These are phyloP conservation scores for Closterium sp. DNA, from an alignment of 139 green algal species.

Conservation along the genomic window DNA sequence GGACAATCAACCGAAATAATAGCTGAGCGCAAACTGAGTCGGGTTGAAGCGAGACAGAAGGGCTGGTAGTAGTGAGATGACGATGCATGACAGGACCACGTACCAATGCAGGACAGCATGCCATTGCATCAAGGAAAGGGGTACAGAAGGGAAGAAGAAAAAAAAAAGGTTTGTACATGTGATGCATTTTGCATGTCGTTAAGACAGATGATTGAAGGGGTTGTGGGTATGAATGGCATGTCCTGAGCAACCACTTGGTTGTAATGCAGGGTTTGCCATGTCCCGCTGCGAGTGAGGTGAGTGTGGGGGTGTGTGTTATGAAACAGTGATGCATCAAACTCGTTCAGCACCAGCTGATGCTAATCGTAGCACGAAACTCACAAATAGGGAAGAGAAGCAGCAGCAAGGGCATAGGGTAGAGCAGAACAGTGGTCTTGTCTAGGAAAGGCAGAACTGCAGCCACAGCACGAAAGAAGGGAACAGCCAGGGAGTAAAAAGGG, in stretches of 20 bases:
- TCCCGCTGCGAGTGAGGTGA: too few species aligned
- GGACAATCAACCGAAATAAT: slow-evolving; percentile 20
- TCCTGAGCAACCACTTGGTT: too few species aligned
- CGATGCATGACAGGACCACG: neutral
- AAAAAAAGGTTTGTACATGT: too few species aligned
- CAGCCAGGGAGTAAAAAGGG: too few species aligned
- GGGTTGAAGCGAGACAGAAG: slow-evolving; percentile 35
- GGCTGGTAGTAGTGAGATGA: neutral
- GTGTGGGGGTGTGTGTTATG: too few species aligned
- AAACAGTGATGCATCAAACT: too few species aligned
- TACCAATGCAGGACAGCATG: too few species aligned
- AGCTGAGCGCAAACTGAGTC: slow-evolving; percentile 20
- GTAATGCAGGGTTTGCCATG: too few species aligned
- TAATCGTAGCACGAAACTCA: neutral
- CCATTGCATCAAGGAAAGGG: neutral
- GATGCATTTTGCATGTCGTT: too few species aligned
- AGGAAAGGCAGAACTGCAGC: slow-evolving; percentile 51
- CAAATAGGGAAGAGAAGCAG: slow-evolving; percentile 68
- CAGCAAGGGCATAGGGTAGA: slow-evolving; percentile 81
- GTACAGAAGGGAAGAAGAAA: too few species aligned
- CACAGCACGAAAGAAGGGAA: neutral
- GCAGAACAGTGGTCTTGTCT: slow-evolving; percentile 66
- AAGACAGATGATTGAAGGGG: too few species aligned
- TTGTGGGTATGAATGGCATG: too few species aligned
- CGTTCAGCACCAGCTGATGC: neutral